Evolutionary conservation across 225 moss, liverwort and hornwort species (phyloP), one percentile per base, ranked within the genome.

Genomic region (Bryoerythrophyllum caledonicum): DNA sequence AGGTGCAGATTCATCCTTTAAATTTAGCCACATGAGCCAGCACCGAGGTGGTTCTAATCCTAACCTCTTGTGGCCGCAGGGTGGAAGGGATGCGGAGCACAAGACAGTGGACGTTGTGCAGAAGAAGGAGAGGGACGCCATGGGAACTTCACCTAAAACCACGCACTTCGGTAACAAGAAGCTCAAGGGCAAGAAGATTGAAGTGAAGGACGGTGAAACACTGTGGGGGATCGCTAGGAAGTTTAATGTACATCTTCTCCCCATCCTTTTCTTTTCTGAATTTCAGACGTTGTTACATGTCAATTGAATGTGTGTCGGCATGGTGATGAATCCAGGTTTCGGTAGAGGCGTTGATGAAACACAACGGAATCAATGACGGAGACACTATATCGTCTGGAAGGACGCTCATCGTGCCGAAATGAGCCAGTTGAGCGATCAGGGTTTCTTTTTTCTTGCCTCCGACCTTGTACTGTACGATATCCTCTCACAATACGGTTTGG

Each of bases 211-310:
- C 15, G 83, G 86, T 19, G 86, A 83, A 75, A 86, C 86, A 44
- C 35, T 86, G 52, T 86, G 83, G 81, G 78, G 83, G 72, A 81
- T 86, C 66, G 83, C 86, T 5, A 74, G 81, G 61, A 83, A 86
- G 60, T 65, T 81, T 25, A 83, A 83, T 75, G 83, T 81, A 81
- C 56, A 25, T 25, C 49, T 32, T 68, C 78, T 72, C 68, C 32
- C 41, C 49, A 48, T 15, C 9, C 66, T 72, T 55, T 26, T 58
- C 14, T 34, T 16, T 53, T 57, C 41, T 0, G 1, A 68, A 37
- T 28, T 60, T 40, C 25, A 2, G 16, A 11, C 10, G 38, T 38
- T 59, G 54, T 19, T 65, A 55, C 56, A 14, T 54, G 4, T 73
- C 16, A 41, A 62, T 70, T 64, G 52, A 70, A 74, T 70, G 28